Base-by-base conservation (phyloP, 116 monocot genomes). In the Papilionanthe hybrid region DNA sequence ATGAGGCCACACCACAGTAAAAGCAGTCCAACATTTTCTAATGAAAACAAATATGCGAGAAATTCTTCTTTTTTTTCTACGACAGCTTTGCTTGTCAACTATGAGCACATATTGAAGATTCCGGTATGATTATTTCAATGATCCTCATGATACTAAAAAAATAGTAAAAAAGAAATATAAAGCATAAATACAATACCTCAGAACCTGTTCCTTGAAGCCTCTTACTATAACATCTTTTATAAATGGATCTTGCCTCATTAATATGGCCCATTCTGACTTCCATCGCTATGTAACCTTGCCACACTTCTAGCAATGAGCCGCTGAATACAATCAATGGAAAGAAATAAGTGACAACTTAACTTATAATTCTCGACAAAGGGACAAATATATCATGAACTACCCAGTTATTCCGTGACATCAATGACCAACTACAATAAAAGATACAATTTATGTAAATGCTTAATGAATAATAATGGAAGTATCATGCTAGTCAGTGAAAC, bases 211-310 rank as follows among this genome's bases (percentile, higher is more conserved):
- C 99, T 5, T 30, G 3, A 69, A 99, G 92, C 72, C 89, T 90
- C 80, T 90, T 99, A 76, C 81, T 90, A 79, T 99, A 99, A 79
- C 99, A 93, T 82, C 95, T 88, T 85, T 87, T 99, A 76, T 99
- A 99, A 84, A 99, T 91, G 66, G 92, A 87, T 83, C 99, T 90
- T 45, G 99, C 95, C 76, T 95, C 95, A 83, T 84, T 88, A 83
- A 93, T 84, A 83, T 95, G 82, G 28, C 89, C 90, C 79, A 89
- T 77, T 83, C 84, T 83, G 80, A 85, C 85, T 80, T 95, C 93
- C 95, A 99, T 93, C 56, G 79, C 75, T 74, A 99, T 86, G 77
- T 93, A 99, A 10, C 84, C 83, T 85, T 93, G 84, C 90, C 95
- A 95, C 71, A 87, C 81, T 82, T 90, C 99, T n/a, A 91, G 65